Conservation (phyloP, 2,329 filamentous ascomycete species). For the Eutypella sp. region DNA sequence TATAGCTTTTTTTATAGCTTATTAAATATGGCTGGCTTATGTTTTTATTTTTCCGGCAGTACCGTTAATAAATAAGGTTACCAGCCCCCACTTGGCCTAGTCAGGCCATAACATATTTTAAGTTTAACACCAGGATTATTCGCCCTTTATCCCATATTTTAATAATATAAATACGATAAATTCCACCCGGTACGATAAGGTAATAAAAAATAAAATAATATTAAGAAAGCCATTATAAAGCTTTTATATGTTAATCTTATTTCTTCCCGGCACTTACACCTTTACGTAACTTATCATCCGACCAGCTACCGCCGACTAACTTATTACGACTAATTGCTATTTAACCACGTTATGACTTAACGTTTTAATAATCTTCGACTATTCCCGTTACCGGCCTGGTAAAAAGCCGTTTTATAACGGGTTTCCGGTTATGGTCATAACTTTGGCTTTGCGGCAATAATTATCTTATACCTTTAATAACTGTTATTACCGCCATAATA, state of each 20-base stretch:
- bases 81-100: too few species aligned
- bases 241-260: not conserved
- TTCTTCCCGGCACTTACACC: not conserved
- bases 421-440: not conserved
- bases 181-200: not conserved
- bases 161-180: not conserved
- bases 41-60: too few species aligned
- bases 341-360: not conserved
- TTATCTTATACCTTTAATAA: not conserved
- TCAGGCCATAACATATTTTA: too few species aligned
- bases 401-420: not conserved
- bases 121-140: not conserved
- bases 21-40: too few species aligned
- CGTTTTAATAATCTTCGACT: not conserved
- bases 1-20: too few species aligned
- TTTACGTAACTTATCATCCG: not conserved
- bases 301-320: not conserved
- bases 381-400: not conserved
- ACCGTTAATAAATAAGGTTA: too few species aligned
- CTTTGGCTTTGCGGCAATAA: not conserved
- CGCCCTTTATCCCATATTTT: not conserved
- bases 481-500: not conserved
- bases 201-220: not conserved
- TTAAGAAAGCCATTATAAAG: not conserved
- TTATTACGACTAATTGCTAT: not conserved